These are phyloP conservation scores for Alternaria ethzedia DNA, from an alignment of 2,329 filamentous ascomycete genomes.

Conservation along the genomic window DNA sequence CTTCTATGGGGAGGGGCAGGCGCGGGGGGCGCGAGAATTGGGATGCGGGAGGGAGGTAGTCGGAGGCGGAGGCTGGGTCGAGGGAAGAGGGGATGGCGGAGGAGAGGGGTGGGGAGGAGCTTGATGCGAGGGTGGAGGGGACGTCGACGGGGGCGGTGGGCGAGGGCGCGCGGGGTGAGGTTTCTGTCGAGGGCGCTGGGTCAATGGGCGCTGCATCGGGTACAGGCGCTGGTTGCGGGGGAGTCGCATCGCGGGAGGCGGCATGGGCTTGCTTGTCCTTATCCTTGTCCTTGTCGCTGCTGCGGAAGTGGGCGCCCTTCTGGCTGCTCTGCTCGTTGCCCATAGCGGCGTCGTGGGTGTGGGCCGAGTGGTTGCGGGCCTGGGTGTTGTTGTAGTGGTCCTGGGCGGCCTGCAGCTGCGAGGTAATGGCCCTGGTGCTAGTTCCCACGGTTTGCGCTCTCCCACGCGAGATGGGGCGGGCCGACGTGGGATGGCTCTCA, in stretches of 20 bases:
- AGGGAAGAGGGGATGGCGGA: conserved; percentile 34
- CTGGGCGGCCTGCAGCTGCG: conserved; percentile 41
- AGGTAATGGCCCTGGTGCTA: conserved; percentile 29
- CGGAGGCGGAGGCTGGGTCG: conserved; percentile 41
- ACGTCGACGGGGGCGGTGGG: conserved; percentile 51
- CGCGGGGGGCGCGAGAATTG: conserved; percentile 76
- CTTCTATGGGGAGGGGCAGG: conserved; percentile 89
- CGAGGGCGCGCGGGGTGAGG: conserved; percentile 14
- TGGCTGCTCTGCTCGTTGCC: conserved; percentile 51
- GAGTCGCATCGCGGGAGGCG: conserved; percentile 6
- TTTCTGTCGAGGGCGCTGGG: background rate
- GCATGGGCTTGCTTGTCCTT: conserved; percentile 10
- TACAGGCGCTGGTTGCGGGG: background rate
- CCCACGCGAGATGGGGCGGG: conserved; percentile 35
- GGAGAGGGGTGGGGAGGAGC: conserved; percentile 30
- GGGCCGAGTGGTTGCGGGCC: background rate
- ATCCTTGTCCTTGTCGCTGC: conserved; percentile 6
- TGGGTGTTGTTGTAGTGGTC: conserved; percentile 28
- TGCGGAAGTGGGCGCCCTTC: conserved; percentile 20
- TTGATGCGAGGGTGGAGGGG: conserved; percentile 28
- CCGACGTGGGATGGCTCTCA: conserved; percentile 36
- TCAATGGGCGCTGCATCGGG: conserved; percentile 38
- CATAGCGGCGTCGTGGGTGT: conserved; percentile 30
- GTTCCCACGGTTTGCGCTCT: conserved; percentile 35
- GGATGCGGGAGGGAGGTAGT: conserved; percentile 48